Conservation (phyloP, 306 rosid species). For the Corylus heterophylla region DNA sequence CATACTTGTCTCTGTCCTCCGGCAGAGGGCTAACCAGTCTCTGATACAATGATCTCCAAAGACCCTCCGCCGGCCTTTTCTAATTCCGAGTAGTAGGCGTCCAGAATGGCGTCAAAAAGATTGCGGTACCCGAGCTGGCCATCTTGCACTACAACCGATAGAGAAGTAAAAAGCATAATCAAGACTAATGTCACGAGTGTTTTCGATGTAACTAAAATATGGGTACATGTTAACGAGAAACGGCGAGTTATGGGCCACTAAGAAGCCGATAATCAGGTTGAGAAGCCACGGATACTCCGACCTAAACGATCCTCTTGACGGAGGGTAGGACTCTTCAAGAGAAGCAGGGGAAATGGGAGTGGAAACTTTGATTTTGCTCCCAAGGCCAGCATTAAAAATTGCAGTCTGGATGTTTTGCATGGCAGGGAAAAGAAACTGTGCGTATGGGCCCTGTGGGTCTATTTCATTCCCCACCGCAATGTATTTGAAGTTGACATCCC, state of each 20-base stretch:
- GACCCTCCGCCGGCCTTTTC: constrained; percentile 41
- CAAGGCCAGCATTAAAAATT: constrained; percentile 26
- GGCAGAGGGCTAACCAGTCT: constrained; percentile 53
- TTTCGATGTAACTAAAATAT: constrained; percentile 27
- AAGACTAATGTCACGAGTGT: constrained; percentile 14
- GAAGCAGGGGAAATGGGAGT: constrained; percentile 27
- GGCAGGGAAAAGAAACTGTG: constrained; percentile 36
- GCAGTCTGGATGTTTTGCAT: constrained; percentile 46
- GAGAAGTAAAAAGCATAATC: constrained; percentile 35
- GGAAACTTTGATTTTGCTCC: constrained; percentile 38
- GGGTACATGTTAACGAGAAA: constrained; percentile 41
- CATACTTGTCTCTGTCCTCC: constrained; percentile 28
- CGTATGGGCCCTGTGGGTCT: constrained; percentile 1
- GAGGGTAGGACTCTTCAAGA: constrained; percentile 38
- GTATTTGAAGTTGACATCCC: constrained; percentile 45
- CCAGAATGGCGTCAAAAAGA: constrained; percentile 43
- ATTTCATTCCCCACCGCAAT: constrained; percentile 57
- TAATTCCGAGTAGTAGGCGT: constrained; percentile 38
- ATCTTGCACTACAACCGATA: constrained; percentile 33
- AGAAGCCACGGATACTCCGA: constrained; percentile 10
- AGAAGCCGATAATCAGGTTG: constrained; percentile 25
- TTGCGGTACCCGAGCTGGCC: constrained; percentile 31
- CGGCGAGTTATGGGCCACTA: constrained; percentile 29
- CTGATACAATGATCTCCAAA: constrained; percentile 38
- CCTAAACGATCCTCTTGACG: constrained; percentile 39